Evolutionary conservation across 2,329 filamentous ascomycete genomes (phyloP).

Genomic region (Colletotrichum sublineola): DNA sequence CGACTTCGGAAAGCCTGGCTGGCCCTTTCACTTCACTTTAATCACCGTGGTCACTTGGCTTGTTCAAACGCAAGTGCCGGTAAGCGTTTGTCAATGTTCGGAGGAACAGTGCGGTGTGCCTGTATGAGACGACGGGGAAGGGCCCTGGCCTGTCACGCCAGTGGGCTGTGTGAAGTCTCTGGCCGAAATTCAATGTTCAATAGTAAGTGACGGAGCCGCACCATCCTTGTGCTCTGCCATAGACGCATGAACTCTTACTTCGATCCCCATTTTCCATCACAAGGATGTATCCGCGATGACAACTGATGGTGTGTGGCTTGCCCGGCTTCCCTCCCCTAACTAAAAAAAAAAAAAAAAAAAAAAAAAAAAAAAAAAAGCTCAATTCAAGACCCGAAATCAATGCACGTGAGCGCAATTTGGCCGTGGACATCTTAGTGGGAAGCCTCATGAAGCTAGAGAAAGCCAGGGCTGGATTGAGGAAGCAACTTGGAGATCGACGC

Average conservation of each 20-base stretch:
- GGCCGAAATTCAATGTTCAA: slow-evolving; percentile 36
- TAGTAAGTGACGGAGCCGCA: slow-evolving; percentile 17
- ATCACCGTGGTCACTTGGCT: not conserved
- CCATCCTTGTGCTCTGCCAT: slow-evolving; percentile 30
- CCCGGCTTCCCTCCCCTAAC: not conserved
- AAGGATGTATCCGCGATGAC: slow-evolving; percentile 18
- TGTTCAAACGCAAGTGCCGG: not conserved
- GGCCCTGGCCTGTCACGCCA: slow-evolving; percentile 30
- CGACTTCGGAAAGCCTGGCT: slow-evolving; percentile 15
- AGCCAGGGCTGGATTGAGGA: slow-evolving; percentile 15
- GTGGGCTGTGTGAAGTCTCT: slow-evolving; percentile 17
- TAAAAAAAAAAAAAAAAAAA: not conserved
- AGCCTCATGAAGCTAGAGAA: slow-evolving; percentile 8
- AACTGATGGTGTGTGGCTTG: not conserved
- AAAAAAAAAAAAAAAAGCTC: not conserved
- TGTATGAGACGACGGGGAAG: slow-evolving; percentile 41
- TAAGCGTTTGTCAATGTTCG: slow-evolving; percentile 24
- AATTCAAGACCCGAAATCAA: not conserved
- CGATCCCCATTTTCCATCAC: slow-evolving; percentile 27
- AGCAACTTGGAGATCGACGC: slow-evolving; percentile 24
- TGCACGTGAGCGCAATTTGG: slow-evolving; percentile 5
- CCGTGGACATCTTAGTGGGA: not conserved
- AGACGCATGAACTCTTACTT: slow-evolving; percentile 34
- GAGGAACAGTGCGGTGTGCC: slow-evolving; percentile 18
- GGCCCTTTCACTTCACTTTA: not conserved